Base-by-base conservation (phyloP, 2,329 filamentous ascomycete species). In the Alternaria metachromatica region DNA sequence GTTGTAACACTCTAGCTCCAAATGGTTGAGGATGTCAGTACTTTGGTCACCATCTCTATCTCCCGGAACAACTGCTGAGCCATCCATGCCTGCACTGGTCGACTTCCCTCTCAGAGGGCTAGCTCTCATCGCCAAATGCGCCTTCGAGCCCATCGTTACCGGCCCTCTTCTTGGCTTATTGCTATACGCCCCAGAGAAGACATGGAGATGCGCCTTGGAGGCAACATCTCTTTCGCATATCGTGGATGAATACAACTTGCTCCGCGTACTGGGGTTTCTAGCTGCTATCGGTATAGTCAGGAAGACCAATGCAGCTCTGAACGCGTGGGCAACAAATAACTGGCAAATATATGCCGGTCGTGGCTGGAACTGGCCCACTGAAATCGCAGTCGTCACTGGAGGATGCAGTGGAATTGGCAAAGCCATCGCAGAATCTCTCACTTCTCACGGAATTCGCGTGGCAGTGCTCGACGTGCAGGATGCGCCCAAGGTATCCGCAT, bases 311-410 rank as follows among this genome's bases (percentile, higher is more conserved):
- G 37, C 45, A 53, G 45, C 54, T 49, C 54, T 62, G 23, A 62
- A 62, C 33, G 45, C 54, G 26, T 62, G 54, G 54, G 59, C 54
- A 5, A 62, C 59, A 21, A 62, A 62, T 6, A 58, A 50, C 45
- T 62, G 54, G 59, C 59, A 62, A 13, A 62, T 58, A 50, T 26
- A 11, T 15, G 59, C 59, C 37, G 54, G 59, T 33, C 37, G 26
- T 33, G 54, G 54, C 23, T 69, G 69, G 68, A 45, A 65, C 37
- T 71, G 66, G 66, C 37, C 23, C 1, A 58, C 65, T 45, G 69
- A 71, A 48, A 55, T 71, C 20, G 63, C 60, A 23, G 63, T 71
- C 3, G 61, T 70, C 15, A 71, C 68, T 28, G 69, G 69, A 30
- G 69, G 69, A 10, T 67, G 60, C 26, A 55, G 62, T 15, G 69